Conservation (phyloP, 2,329 filamentous ascomycete species). For the Cercospora beticola region DNA sequence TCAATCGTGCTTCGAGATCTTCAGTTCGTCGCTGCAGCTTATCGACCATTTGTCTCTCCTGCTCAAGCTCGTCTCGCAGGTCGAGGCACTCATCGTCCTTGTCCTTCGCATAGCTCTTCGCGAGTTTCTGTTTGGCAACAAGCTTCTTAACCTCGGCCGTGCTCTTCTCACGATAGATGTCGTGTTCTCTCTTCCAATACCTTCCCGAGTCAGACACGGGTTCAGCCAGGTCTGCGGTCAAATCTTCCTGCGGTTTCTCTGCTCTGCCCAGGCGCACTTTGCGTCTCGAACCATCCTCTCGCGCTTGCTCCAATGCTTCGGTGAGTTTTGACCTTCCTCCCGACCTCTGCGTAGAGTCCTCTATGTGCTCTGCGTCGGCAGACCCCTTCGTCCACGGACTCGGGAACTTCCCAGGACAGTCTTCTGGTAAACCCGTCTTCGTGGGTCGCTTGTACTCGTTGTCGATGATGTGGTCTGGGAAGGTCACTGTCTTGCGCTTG, state of each 20-base stretch:
- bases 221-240: slow-evolving; percentile 69
- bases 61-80: slow-evolving; percentile 63
- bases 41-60: slow-evolving; percentile 65
- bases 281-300: slow-evolving; percentile 41
- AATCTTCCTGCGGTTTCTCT: slow-evolving; percentile 45
- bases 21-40: slow-evolving; percentile 63
- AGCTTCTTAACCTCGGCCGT: slow-evolving; percentile 73
- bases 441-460: slow-evolving; percentile 53
- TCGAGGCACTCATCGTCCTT: slow-evolving; percentile 72
- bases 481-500: slow-evolving; percentile 61
- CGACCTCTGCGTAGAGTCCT: slow-evolving; percentile 33
- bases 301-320: slow-evolving; percentile 46
- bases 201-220: slow-evolving; percentile 72
- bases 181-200: slow-evolving; percentile 78
- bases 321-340: slow-evolving; percentile 45
- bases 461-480: slow-evolving; percentile 57
- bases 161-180: slow-evolving; percentile 70
- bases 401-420: slow-evolving; percentile 51
- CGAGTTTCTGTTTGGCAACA: slow-evolving; percentile 74
- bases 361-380: slow-evolving; percentile 35
- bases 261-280: slow-evolving; percentile 31
- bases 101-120: slow-evolving; percentile 74
- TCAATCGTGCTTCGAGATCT: slow-evolving; percentile 60
- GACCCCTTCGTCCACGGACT: slow-evolving; percentile 47
- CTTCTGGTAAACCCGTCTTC: slow-evolving; percentile 50